Percentiles rank a stretch among this genome's conserved stretches.
These are phyloP conservation scores for Phytophthora palmivora DNA, from an alignment of 352 stramenopile species.

Conservation along the genomic window DNA sequence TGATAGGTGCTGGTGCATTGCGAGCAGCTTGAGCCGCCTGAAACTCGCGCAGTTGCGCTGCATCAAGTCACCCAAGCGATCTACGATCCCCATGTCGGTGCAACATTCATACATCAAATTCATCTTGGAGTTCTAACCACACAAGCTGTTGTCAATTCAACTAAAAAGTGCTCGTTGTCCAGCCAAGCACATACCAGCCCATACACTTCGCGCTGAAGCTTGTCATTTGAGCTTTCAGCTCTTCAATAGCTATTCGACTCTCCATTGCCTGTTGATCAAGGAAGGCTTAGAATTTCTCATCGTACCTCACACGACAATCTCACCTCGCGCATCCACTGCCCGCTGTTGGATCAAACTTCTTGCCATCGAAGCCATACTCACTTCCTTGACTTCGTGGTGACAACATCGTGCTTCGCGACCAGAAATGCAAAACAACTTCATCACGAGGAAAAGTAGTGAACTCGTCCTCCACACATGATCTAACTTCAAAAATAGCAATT, in stretches of 20 bases:
- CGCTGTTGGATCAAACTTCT: constrained; percentile 58
- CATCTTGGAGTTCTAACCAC: constrained; percentile 59
- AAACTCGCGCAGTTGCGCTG: constrained; percentile 59
- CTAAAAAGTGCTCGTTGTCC: neutral
- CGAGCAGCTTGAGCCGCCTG: constrained; percentile 50
- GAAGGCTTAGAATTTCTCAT: neutral
- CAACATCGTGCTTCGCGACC: constrained; percentile 34
- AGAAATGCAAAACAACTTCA: constrained; percentile 29
- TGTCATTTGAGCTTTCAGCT: constrained; percentile 62
- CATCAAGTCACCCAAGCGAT: constrained; percentile 68
- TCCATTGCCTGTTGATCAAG: constrained; percentile 49
- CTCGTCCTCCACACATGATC: constrained; percentile 31
- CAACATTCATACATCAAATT: constrained; percentile 70
- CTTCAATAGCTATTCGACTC: constrained; percentile 55
- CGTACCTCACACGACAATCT: neutral
- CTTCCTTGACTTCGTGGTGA: constrained; percentile 39
- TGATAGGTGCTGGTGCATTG: constrained; percentile 23
- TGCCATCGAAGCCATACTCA: constrained; percentile 33
- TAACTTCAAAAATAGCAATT: constrained; percentile 29
- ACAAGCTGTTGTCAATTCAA: neutral
- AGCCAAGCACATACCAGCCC: constrained; percentile 41
- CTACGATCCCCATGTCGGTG: constrained; percentile 55
- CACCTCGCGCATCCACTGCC: constrained; percentile 78
- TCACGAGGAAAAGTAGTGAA: constrained; percentile 5
- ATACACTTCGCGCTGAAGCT: constrained; percentile 66